phyloP scores from a whole-genome alignment of 2,329 filamentous ascomycete genomes.

The Talaromyces sp. region DNA sequence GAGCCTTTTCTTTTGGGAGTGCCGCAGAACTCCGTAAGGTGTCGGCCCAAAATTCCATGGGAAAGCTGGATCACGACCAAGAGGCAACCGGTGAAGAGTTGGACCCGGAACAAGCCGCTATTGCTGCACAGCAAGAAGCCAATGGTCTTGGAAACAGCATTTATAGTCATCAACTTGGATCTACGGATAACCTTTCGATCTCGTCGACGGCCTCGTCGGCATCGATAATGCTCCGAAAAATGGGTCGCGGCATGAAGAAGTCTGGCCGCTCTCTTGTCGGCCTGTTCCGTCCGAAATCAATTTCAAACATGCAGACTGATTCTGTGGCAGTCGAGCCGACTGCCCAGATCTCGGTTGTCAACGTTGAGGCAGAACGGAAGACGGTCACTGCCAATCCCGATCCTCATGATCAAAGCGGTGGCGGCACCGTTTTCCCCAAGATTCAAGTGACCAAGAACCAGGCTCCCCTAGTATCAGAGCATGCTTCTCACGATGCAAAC shows the following conservation, averaged over 20 bases:
- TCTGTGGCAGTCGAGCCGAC: conserved; percentile 59
- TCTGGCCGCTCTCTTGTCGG: conserved; percentile 85
- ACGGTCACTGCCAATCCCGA: conserved; percentile 67
- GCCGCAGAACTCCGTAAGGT: conserved; percentile 81
- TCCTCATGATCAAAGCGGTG: conserved; percentile 61
- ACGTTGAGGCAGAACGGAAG: conserved; percentile 87
- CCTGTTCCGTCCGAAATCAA: conserved; percentile 89
- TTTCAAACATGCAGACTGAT: conserved; percentile 72
- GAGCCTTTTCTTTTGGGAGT: conserved; percentile 95
- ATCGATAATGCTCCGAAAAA: conserved; percentile 70
- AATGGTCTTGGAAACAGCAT: conserved; percentile 88
- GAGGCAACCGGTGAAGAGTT: conserved; percentile 57
- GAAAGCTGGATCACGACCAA: conserved; percentile 54
- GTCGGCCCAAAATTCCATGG: conserved; percentile 57
- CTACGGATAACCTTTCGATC: conserved; percentile 77
- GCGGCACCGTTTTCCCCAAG: conserved; percentile 76
- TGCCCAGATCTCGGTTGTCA: conserved; percentile 89
- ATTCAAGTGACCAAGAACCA: conserved; percentile 68
- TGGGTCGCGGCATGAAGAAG: conserved; percentile 98
- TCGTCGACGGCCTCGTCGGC: conserved; percentile 46
- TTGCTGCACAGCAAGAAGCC: conserved; percentile 88
- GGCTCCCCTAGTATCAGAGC: conserved; percentile 23
- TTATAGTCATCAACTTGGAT: conserved; percentile 73
- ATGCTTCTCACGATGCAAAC: conserved; percentile 32
- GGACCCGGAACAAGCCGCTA: conserved; percentile 84